Evolutionary conservation across 2,329 filamentous ascomycete genomes (phyloP).

Genomic region (Helminthosporium solani): DNA sequence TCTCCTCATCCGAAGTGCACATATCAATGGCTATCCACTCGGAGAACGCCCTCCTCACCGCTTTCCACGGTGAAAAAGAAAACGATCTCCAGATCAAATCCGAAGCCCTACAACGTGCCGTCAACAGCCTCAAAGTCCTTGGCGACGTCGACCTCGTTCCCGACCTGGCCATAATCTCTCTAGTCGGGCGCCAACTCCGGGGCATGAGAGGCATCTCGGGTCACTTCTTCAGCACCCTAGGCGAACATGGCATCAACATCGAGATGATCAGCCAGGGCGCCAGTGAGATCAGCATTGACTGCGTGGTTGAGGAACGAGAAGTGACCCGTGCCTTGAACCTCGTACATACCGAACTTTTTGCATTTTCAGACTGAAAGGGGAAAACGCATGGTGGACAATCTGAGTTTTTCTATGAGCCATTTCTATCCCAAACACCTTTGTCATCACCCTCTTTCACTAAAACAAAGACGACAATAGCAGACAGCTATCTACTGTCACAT

Average conservation of each 20-base stretch:
- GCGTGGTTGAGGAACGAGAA: conserved; percentile 89
- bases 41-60: conserved; percentile 60
- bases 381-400: too few relatives aligned
- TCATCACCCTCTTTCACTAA: too few relatives aligned
- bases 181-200: conserved; percentile 95
- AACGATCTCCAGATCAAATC: conserved; percentile 52
- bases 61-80: conserved; percentile 46
- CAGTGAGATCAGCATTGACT: conserved; percentile 98
- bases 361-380: conserved; percentile 81
- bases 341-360: conserved; percentile 94
- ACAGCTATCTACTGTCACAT: too few relatives aligned
- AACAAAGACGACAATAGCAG: too few relatives aligned
- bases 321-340: conserved; percentile 93
- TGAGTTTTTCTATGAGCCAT: too few relatives aligned
- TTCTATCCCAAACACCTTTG: too few relatives aligned
- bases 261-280: conserved; percentile 99
- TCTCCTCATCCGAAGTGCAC: conserved; percentile 94
- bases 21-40: conserved; percentile 96
- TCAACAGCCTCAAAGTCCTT: conserved; percentile 72
- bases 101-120: conserved; percentile 51
- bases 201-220: conserved; percentile 93
- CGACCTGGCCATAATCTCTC: conserved; percentile 91
- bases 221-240: conserved; percentile 90
- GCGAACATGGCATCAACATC: conserved; percentile 91
- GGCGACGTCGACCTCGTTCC: conserved; percentile 88